Base-by-base conservation (phyloP, 1,139 yeast species). In the Pichia sp. region DNA sequence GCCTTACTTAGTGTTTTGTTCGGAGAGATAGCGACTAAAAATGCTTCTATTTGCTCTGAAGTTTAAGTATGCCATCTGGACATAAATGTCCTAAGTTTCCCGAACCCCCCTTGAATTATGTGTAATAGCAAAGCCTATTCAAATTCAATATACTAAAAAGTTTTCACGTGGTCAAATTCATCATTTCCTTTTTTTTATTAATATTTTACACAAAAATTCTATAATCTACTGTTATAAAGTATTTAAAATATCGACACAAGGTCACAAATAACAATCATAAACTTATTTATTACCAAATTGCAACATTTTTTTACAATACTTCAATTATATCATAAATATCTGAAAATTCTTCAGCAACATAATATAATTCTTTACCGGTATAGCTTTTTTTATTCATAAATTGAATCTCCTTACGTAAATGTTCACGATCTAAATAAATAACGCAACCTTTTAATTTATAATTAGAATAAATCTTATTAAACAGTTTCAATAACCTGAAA, bases 261-360 rank as follows among this genome's bases (percentile, higher is more conserved):
- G 19, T 18, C n/a, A 34, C n/a, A 34, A 34, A 34, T 34, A 34
- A 34, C 7, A 34, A 34, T 8, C 19, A 34, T 34, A 34, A 34
- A 16, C n/a, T 16, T 33, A 16, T 16, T 16, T 33, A 34, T n/a
- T n/a, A 7, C 19, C 41, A 9, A 19, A 11, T 18, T 18, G 19
- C 22, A 9, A 36, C 6, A 1, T 34, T 34, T 36, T 18, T 36
- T 25, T 36, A 51, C 44, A 52, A 30, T 13, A 50, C 54, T 30
- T 60, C 62, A 30, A 60, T 47, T 19, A 56, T 57, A 56, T 56
- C 60, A 45, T 57, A 61, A 47, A 59, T 52, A 28, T 54, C 56
- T 27, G 56, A 51, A 45, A 58, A 56, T 9, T 56, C 56, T 30
- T 58, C 56, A 10, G 53, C 53, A 29, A 55, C 61, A 50, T 58